These are phyloP conservation scores for Hibiscus trionum DNA, from an alignment of 345 rosid genomes.

Conservation along the genomic window DNA sequence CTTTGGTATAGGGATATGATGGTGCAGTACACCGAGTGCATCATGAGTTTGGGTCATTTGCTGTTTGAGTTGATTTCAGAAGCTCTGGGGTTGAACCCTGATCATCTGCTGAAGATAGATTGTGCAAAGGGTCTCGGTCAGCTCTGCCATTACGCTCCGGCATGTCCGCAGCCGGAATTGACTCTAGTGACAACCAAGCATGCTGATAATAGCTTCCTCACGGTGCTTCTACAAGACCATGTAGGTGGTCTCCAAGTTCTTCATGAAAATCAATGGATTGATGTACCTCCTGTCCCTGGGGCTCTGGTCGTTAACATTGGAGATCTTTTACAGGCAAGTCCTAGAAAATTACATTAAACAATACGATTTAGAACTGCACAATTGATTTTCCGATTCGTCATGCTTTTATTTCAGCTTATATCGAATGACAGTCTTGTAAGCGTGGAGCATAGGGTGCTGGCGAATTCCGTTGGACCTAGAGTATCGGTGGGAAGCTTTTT, in stretches of 20 bases:
- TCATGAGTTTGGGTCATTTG: neutral
- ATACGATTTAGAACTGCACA: no score
- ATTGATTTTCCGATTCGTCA: no score
- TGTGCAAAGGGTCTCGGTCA: neutral
- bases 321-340: no score
- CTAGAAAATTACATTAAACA: neutral
- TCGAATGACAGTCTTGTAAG: slow-evolving; percentile 5
- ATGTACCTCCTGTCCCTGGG: no score
- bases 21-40: no score
- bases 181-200: neutral
- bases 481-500: no score
- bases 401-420: no score
- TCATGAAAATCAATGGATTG: no score
- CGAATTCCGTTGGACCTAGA: neutral
- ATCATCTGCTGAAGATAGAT: neutral
- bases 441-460: no score
- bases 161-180: slow-evolving; percentile 1
- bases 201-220: neutral
- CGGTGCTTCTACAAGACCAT: neutral
- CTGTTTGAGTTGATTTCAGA: slow-evolving; percentile 1
- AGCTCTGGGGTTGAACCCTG: neutral
- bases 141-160: slow-evolving; percentile 6
- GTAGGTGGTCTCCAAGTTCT: no score
- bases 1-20: no score
- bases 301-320: no score